A percentile compares a stretch with the other conserved stretches of the same genome.
Evolutionary conservation across 306 rosid species (phyloP).

Genomic region (Sechiopsis laciniata): DNA sequence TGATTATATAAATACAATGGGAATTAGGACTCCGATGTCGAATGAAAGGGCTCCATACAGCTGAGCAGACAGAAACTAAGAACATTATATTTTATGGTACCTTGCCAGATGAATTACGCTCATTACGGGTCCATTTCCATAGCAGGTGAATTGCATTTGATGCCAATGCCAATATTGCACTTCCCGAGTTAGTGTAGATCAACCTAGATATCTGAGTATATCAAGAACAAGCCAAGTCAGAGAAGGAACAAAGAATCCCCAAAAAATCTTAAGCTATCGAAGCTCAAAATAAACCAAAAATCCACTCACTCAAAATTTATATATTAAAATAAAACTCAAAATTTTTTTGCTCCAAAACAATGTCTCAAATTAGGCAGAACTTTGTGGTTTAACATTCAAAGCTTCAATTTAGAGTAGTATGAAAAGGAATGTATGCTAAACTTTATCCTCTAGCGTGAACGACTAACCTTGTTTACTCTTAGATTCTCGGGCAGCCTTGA

Average conservation of each 20-base stretch:
- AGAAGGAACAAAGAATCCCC: not conserved
- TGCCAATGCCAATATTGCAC: slow-evolving; percentile 79
- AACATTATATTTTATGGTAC: slow-evolving; percentile 32
- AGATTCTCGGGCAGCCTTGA: slow-evolving; percentile 79
- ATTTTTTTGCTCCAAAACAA: not conserved
- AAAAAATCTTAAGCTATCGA: not conserved
- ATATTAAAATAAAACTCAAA: not conserved
- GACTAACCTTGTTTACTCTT: slow-evolving; percentile 64
- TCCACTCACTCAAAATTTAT: not conserved
- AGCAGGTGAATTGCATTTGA: slow-evolving; percentile 89
- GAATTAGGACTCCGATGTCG: slow-evolving; percentile 22
- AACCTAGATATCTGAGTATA: slow-evolving; percentile 77
- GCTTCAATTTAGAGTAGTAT: not conserved
- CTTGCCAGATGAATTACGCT: slow-evolving; percentile 70
- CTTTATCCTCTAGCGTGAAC: not conserved
- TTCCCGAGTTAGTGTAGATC: slow-evolving; percentile 86
- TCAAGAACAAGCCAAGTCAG: slow-evolving; percentile 21
- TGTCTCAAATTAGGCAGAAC: not conserved
- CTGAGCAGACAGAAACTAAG: slow-evolving; percentile 23
- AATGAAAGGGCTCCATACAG: slow-evolving; percentile 16
- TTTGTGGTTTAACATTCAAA: not conserved
- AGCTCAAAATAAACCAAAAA: not conserved
- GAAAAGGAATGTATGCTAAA: not conserved
- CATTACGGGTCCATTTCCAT: slow-evolving; percentile 89
- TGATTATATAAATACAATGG: slow-evolving; percentile 24